These are phyloP conservation scores for Oenanthe javanica DNA, from an alignment of 140 eudicot genomes.

Conservation along the genomic window DNA sequence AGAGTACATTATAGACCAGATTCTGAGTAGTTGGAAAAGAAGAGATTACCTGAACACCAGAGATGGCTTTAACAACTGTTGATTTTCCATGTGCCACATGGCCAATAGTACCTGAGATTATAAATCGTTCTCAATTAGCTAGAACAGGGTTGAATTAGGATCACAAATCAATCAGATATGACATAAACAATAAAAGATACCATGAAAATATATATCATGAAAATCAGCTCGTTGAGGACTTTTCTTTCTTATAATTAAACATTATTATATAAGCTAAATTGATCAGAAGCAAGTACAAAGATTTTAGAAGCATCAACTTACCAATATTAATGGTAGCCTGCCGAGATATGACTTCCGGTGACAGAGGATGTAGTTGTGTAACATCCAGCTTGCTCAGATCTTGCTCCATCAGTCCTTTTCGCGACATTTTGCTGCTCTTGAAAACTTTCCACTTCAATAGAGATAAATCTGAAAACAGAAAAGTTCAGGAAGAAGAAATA, in stretches of 20 bases:
- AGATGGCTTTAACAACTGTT: constrained; percentile 63
- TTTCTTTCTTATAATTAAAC: neutral
- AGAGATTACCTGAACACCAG: constrained; percentile 57
- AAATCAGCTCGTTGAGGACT: neutral
- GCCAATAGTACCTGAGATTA: constrained; percentile 48
- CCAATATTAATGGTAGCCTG: constrained; percentile 61
- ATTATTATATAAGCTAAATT: neutral
- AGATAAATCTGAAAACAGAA: neutral
- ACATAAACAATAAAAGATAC: neutral
- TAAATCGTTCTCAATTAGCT: neutral
- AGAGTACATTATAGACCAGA: neutral
- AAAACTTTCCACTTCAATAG: neutral
- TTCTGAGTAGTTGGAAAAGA: neutral
- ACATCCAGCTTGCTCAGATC: constrained; percentile 60
- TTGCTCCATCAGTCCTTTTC: constrained; percentile 64
- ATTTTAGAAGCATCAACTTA: constrained; percentile 7
- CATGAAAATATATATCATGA: neutral
- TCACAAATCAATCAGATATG: neutral
- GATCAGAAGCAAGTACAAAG: neutral
- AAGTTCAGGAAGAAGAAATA: neutral
- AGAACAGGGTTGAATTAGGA: neutral
- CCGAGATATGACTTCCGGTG: constrained; percentile 65
- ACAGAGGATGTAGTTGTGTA: constrained; percentile 44
- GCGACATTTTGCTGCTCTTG: constrained; percentile 30
- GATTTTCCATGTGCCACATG: constrained; percentile 79